These are phyloP conservation scores for Lepiota brunneoincarnata DNA, from an alignment of 768 basidiomycete species.

Conservation along the genomic window DNA sequence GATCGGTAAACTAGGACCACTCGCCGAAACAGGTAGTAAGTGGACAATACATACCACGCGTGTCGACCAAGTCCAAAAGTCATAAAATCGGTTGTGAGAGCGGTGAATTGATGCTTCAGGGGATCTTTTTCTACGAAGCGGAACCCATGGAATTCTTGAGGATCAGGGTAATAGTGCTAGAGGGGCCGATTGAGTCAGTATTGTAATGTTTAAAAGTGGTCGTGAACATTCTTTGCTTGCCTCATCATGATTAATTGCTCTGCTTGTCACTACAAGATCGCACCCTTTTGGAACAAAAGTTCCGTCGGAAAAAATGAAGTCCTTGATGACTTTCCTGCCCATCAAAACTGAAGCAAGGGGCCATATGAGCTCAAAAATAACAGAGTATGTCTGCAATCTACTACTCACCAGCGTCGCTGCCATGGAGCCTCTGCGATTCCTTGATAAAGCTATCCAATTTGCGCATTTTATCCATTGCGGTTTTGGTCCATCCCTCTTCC, in stretches of 20 bases:
- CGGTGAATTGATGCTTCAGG: constrained; percentile 30
- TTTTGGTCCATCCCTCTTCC: constrained; percentile 30
- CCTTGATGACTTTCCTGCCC: constrained; percentile 29
- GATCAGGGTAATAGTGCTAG: no score
- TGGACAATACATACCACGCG: constrained; percentile 20
- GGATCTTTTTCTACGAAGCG: constrained; percentile 15
- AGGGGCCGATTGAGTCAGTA: no score
- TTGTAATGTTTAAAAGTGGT: no score
- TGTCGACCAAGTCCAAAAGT: constrained; percentile 36
- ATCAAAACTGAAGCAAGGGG: constrained; percentile 16
- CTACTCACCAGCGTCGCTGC: not conserved
- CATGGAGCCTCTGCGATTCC: constrained; percentile 6
- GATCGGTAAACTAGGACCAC: no score
- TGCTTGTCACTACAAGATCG: constrained; percentile 20
- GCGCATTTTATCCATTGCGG: constrained; percentile 7
- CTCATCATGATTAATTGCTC: no score
- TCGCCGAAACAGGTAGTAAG: not conserved
- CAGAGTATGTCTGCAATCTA: not conserved
- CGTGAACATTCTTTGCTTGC: no score
- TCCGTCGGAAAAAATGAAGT: constrained; percentile 43
- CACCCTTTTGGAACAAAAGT: constrained; percentile 36
- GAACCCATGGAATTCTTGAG: no score
- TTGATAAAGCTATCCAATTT: constrained; percentile 13
- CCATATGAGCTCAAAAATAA: not conserved
- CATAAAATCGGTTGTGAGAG: constrained; percentile 27